Evolutionary conservation across 23 red algal species (phyloP).

Genomic region (Gracilaria gracilis): DNA sequence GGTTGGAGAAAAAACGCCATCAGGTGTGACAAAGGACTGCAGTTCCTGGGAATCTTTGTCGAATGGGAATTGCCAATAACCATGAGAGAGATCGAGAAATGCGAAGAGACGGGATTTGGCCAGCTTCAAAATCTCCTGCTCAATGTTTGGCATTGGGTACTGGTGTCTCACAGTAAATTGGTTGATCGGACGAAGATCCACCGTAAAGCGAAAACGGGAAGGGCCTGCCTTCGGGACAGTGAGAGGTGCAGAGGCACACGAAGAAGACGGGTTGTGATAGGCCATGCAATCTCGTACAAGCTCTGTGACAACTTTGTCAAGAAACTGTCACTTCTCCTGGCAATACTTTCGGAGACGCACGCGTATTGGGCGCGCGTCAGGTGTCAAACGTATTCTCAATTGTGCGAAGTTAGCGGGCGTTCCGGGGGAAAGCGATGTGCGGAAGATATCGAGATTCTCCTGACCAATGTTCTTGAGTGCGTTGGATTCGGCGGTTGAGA

Average conservation of each 20-base stretch:
- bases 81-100: not conserved
- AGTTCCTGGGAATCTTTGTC: too few relatives aligned
- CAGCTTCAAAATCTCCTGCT: not conserved
- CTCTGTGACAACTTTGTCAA: not conserved
- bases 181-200: too few relatives aligned
- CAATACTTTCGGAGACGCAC: not conserved
- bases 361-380: not conserved
- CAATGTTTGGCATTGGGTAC: slow-evolving; percentile 5
- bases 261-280: not conserved
- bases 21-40: too few relatives aligned
- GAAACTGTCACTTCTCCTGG: not conserved
- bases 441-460: not conserved
- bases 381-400: not conserved
- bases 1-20: too few relatives aligned
- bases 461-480: slow-evolving; percentile 10
- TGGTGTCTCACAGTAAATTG: too few relatives aligned
- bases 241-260: slow-evolving; percentile 1
- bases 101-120: not conserved
- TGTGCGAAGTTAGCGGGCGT: not conserved
- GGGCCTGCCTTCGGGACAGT: not conserved
- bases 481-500: not conserved
- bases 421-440: not conserved
- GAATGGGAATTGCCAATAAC: too few relatives aligned
- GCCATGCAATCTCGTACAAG: not conserved
- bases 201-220: not conserved